Conservation (phyloP, 352 stramenopile genomes). For the Peronosclerospora sorghi region DNA sequence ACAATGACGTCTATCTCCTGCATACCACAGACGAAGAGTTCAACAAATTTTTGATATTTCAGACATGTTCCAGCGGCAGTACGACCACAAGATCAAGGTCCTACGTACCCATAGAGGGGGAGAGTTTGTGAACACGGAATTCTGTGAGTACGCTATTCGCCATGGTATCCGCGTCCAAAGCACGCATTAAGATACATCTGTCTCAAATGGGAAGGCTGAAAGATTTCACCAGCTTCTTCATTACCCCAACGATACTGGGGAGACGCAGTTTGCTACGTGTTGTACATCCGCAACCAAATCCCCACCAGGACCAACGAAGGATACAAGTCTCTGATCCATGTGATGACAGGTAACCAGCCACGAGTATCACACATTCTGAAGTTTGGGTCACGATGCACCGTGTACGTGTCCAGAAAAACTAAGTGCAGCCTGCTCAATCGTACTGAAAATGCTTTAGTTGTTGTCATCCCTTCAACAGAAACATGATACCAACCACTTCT, state of each 20-base stretch:
- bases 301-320: not conserved
- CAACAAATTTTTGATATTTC: not conserved
- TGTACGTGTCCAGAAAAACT: not conserved
- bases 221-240: not conserved
- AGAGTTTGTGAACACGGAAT: not conserved
- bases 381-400: not conserved
- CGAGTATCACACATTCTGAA: not conserved
- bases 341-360: not conserved
- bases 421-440: not conserved
- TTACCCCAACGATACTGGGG: not conserved
- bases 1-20: not conserved
- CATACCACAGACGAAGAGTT: slow-evolving; percentile 1
- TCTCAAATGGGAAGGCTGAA: not conserved
- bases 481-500: too few relatives aligned
- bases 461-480: too few relatives aligned
- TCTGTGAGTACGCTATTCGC: not conserved
- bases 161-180: not conserved
- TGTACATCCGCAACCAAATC: not conserved
- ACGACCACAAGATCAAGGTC: slow-evolving; percentile 1
- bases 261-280: not conserved
- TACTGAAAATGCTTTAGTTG: not conserved
- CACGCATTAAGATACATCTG: not conserved
- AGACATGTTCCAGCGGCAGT: slow-evolving; percentile 5
- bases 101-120: not conserved
- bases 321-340: not conserved